phyloP scores from a whole-genome alignment of 2,329 filamentous ascomycete species.

The Myriosclerotinia curreyana region DNA sequence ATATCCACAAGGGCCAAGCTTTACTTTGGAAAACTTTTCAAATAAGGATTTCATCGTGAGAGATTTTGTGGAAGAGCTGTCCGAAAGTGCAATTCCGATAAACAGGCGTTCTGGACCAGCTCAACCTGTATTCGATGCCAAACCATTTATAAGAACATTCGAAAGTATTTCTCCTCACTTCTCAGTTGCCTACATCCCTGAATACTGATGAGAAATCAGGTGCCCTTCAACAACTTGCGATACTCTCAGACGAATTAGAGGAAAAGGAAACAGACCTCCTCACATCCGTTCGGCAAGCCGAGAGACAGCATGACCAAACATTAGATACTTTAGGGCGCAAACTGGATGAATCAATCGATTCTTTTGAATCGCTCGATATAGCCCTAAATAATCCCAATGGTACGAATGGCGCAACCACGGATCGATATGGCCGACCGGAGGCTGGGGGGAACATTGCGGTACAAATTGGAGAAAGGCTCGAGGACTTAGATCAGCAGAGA shows the following conservation, averaged over 20 bases:
- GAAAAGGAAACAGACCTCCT: slow-evolving; percentile 86
- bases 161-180: slow-evolving; percentile 55
- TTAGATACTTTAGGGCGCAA: slow-evolving; percentile 83
- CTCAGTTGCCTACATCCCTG: neutral
- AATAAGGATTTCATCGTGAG: slow-evolving; percentile 95
- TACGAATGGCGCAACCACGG: slow-evolving; percentile 45
- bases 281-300: slow-evolving; percentile 84
- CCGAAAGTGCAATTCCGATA: slow-evolving; percentile 75
- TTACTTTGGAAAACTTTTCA: slow-evolving; percentile 84
- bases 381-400: slow-evolving; percentile 65
- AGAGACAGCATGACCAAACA: slow-evolving; percentile 88
- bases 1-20: slow-evolving; percentile 75
- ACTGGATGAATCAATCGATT: slow-evolving; percentile 85
- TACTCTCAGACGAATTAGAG: slow-evolving; percentile 79
- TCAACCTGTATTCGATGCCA: slow-evolving; percentile 78
- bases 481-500: slow-evolving; percentile 90
- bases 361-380: slow-evolving; percentile 85
- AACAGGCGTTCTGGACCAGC: slow-evolving; percentile 73
- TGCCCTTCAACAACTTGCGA: slow-evolving; percentile 64
- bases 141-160: slow-evolving; percentile 93
- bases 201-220: slow-evolving; percentile 44
- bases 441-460: slow-evolving; percentile 84
- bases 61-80: slow-evolving; percentile 92
- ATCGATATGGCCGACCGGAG: slow-evolving; percentile 48
- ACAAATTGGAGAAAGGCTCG: slow-evolving; percentile 88